Base-by-base conservation (phyloP, 2,329 filamentous ascomycete genomes). In the Fusarium haematococcum region DNA sequence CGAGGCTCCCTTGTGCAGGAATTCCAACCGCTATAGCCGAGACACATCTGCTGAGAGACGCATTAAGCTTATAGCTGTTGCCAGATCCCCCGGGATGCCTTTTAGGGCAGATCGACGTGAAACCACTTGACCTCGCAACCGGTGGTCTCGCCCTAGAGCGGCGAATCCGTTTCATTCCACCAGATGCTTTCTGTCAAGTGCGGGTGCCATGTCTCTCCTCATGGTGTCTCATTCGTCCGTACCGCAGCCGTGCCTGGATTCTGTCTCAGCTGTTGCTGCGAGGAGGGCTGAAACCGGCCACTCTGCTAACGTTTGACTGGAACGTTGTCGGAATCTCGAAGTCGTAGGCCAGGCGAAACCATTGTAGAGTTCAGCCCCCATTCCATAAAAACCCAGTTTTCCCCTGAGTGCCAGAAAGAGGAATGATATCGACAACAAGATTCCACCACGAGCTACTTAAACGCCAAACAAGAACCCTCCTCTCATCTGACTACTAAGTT, bases 391-490 rank as follows among this genome's bases (percentile, higher is more conserved):
- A 18, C 54, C 32, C 54, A 35, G 54, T 39, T 63, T 67, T 30
- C 61, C 56, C 48, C 27, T 59, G 48, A 59, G 57, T 63, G 39
- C 13, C 23, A 39, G 62, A 9, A 23, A 14, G 35, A 52, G 23
- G n/a, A 41, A 62, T 35, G 11, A 69, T 48, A 54, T 10, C 7
- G 20, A 45, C 30, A 70, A n/a, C n/a, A 61, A 68, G 14, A 14
- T n/a, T 20, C 30, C 33, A 41, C 50, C 63, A 35, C 43, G 11
- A 33, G 52, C 41, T 30, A 50, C 6, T 25, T 48, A 25, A 39
- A 18, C 20, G 20, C 57, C 39, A 60, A 58, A 66, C 68, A 71
- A 74, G 71, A 72, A 69, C 25, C n/a, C 27, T 52, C 52, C 20
- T 7, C 9, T 43, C 27, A 23, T 60, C 39, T n/a, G 35, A 35